Conservation (phyloP, 805 yeast species). For the Nakazawaea peltata region DNA sequence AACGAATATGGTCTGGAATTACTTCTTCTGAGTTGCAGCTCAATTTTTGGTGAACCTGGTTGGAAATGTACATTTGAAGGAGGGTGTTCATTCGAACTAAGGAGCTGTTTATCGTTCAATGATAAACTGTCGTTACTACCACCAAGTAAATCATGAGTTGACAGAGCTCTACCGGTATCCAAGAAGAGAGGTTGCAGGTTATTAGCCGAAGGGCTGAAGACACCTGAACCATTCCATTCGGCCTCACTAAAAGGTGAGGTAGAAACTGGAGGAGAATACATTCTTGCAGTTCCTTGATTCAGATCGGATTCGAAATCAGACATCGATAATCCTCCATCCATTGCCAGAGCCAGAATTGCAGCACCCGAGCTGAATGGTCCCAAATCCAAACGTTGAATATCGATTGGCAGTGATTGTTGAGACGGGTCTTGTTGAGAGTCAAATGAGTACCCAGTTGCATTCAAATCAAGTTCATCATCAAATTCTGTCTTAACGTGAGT, state of each 20-base stretch:
- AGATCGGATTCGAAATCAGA: slow-evolving; percentile 18
- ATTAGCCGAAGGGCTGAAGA: not conserved
- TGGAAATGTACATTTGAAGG: slow-evolving; percentile 4
- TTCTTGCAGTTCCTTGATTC: slow-evolving; percentile 1
- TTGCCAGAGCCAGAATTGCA: slow-evolving; percentile 21
- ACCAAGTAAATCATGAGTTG: slow-evolving; percentile 6
- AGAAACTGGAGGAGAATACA: slow-evolving; percentile 6
- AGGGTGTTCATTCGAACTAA: slow-evolving; percentile 9
- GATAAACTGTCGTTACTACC: not conserved
- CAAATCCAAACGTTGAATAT: slow-evolving; percentile 12
- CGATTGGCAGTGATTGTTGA: slow-evolving; percentile 4
- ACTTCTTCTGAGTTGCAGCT: slow-evolving; percentile 4
- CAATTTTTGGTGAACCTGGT: slow-evolving; percentile 7
- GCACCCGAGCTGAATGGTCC: slow-evolving; percentile 24
- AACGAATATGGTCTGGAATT: slow-evolving; percentile 8
- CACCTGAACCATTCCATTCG: slow-evolving; percentile 5
- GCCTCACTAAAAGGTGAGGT: slow-evolving; percentile 11
- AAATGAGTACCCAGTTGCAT: slow-evolving; percentile 2
- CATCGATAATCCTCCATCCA: slow-evolving; percentile 22
- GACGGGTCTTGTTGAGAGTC: slow-evolving; percentile 1
- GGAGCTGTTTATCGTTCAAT: slow-evolving; percentile 1
- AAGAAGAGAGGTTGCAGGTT: slow-evolving; percentile 6
- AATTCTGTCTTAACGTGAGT: slow-evolving; percentile 2
- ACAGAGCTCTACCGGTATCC: slow-evolving; percentile 8
- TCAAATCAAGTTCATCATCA: slow-evolving; percentile 2